phyloP scores from a whole-genome alignment of 345 rosid species.

The Iberis pinnata region DNA sequence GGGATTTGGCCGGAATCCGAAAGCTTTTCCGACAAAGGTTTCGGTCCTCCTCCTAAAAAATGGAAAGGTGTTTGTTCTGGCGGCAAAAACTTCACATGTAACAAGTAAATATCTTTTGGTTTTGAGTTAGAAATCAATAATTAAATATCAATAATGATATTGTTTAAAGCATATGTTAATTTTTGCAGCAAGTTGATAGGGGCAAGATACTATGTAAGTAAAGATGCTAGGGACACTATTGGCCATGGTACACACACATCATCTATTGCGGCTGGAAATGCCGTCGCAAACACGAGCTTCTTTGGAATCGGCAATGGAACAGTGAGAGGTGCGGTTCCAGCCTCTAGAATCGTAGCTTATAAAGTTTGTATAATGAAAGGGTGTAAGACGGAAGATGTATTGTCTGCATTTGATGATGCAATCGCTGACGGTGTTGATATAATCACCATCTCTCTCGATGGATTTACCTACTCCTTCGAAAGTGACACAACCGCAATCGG shows the following conservation, averaged over 20 bases:
- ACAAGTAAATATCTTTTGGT: conserved; percentile 29
- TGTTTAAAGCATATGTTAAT: too few relatives aligned
- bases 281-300: conserved; percentile 26
- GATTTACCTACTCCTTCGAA: too few relatives aligned
- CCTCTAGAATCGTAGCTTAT: conserved; percentile 45
- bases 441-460: conserved; percentile 28
- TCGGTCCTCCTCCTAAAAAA: too few relatives aligned
- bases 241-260: conserved; percentile 61
- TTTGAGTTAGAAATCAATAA: too few relatives aligned
- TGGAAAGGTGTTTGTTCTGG: too few relatives aligned
- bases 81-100: too few relatives aligned
- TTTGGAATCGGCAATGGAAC: conserved; percentile 40
- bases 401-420: conserved; percentile 57
- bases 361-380: conserved; percentile 8
- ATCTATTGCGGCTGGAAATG: conserved; percentile 46
- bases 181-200: conserved; percentile 44
- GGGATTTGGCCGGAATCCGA: conserved; percentile 53
- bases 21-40: too few relatives aligned
- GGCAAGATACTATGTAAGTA: conserved; percentile 34
- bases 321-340: conserved; percentile 47
- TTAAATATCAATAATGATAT: too few relatives aligned
- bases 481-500: not conserved
- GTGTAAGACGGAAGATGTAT: not conserved
- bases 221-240: conserved; percentile 10
- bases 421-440: conserved; percentile 62